These are phyloP conservation scores for Trichophyton equinum DNA, from an alignment of 2,329 filamentous ascomycete genomes.

Conservation along the genomic window DNA sequence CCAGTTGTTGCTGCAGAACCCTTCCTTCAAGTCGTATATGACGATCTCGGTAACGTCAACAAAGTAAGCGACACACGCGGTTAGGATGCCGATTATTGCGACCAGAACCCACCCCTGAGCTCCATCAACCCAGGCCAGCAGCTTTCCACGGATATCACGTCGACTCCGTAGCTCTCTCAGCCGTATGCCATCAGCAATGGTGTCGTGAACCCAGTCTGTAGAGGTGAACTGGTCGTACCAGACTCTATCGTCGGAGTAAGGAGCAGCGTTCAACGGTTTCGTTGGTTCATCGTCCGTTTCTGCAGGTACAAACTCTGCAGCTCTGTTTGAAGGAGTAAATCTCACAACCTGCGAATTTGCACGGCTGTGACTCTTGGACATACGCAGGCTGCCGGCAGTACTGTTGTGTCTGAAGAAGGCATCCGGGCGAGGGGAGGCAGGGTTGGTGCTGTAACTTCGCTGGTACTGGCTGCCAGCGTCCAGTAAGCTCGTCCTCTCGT, in stretches of 20 bases:
- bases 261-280: conserved; percentile 39
- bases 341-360: conserved; percentile 42
- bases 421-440: conserved; percentile 23
- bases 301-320: conserved; percentile 50
- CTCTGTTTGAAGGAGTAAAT: conserved; percentile 47
- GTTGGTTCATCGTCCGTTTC: conserved; percentile 44
- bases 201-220: conserved; percentile 96
- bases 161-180: conserved; percentile 69
- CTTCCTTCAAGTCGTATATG: conserved; percentile 83
- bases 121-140: conserved; percentile 67
- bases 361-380: conserved; percentile 37
- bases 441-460: conserved; percentile 28
- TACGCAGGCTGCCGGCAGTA: conserved; percentile 26
- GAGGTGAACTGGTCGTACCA: conserved; percentile 99
- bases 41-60: conserved; percentile 78
- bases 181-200: conserved; percentile 84
- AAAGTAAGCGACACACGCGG: conserved; percentile 73
- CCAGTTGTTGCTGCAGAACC: conserved; percentile 65
- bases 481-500: conserved; percentile 27
- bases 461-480: conserved; percentile 15
- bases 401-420: conserved; percentile 24
- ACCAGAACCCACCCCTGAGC: conserved; percentile 91
- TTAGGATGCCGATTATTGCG: conserved; percentile 74
- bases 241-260: conserved; percentile 70
- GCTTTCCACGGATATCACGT: conserved; percentile 71